Evolutionary conservation across 192 early-diverging fungal species (phyloP), one percentile per base, ranked within the genome.

Genomic region (Coemansia sp.): DNA sequence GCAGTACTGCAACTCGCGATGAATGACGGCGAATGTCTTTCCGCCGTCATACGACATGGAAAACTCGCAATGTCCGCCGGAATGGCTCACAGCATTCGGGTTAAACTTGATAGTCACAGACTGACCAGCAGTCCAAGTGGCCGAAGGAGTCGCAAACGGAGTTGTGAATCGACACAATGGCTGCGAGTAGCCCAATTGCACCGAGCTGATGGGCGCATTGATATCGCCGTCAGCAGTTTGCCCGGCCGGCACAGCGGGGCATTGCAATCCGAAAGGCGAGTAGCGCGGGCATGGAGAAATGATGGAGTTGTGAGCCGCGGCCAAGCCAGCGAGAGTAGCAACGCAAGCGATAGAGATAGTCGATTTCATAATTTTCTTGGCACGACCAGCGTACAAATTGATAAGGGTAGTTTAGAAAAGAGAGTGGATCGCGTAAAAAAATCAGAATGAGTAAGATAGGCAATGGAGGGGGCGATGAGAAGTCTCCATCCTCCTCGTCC

Each of bases 31-130:
- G 68, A 81, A 85, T 4, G 79, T 85, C 60, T 81, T 66, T 51
- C 79, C 83, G 42, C 66, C 72, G 61, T 88, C 87, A 46, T 79
- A 81, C 27, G 85, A 86, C 45, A 88, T 67, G 5, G 86, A 74
- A 41, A 88, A 87, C 73, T 87, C 64, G 83, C 85, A 87, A 65
- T 87, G 73, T 1, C 87, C 87, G 44, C 85, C 85, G 27, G 64
- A 71, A 63, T 86, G 86, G 33, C 56, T 63, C 1, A 74, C 81
- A 3, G 64, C 70, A 24, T 51, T 42, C 6, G 65, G 65, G 27
- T 62, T 61, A 46, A 79, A 84, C 46, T 79, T 68, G 29, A 79
- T n/a, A 0, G 77, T 75, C 4, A 79, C 59, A 5, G 62, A 35
- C 66, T 79, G 45, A 17, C 77, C 77, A 11, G 77, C 81, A 17